Percentiles rank a stretch among this genome's conserved stretches.
Conservation (phyloP, 2,329 filamentous ascomycete species). For the Aspergillus calidoustus region DNA sequence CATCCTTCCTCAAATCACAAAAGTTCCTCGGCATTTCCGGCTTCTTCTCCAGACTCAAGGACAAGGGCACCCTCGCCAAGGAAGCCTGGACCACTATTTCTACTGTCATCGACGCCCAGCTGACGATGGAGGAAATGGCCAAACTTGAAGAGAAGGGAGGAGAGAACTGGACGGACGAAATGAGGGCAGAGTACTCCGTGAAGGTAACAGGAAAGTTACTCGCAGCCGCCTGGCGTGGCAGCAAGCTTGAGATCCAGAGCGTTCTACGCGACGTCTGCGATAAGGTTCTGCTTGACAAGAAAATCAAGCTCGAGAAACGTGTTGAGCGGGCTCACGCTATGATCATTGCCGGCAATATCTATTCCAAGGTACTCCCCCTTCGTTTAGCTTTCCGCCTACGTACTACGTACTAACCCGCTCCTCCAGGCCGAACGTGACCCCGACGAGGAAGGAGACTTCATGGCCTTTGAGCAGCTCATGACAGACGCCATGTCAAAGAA, state of each 20-base stretch:
- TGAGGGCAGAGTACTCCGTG: slow-evolving; percentile 92
- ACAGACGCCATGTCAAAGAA: slow-evolving; percentile 96
- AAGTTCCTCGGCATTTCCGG: slow-evolving; percentile 96
- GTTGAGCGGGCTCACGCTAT: slow-evolving; percentile 90
- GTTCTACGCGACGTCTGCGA: slow-evolving; percentile 95
- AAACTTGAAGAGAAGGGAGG: slow-evolving; percentile 92
- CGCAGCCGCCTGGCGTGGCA: slow-evolving; percentile 92
- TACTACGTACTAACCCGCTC: slow-evolving; percentile 17
- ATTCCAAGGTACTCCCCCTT: slow-evolving; percentile 69
- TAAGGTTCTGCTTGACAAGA: slow-evolving; percentile 77
- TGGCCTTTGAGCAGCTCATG: slow-evolving; percentile 97
- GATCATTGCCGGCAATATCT: slow-evolving; percentile 86
- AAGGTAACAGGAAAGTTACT: slow-evolving; percentile 97
- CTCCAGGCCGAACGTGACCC: slow-evolving; percentile 80
- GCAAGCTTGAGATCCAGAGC: slow-evolving; percentile 97
- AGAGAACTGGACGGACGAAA: slow-evolving; percentile 98
- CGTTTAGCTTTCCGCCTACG: not conserved
- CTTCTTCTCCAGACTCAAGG: slow-evolving; percentile 91
- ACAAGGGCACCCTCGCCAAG: slow-evolving; percentile 95
- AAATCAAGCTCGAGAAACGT: slow-evolving; percentile 80
- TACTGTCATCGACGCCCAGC: slow-evolving; percentile 93
- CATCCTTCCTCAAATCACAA: slow-evolving; percentile 86
- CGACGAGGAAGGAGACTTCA: slow-evolving; percentile 97
- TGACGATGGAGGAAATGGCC: slow-evolving; percentile 99
- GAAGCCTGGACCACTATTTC: slow-evolving; percentile 98